Conservation (phyloP, 2,329 filamentous ascomycete genomes). For the Stachybotrys chlorohalonatus region DNA sequence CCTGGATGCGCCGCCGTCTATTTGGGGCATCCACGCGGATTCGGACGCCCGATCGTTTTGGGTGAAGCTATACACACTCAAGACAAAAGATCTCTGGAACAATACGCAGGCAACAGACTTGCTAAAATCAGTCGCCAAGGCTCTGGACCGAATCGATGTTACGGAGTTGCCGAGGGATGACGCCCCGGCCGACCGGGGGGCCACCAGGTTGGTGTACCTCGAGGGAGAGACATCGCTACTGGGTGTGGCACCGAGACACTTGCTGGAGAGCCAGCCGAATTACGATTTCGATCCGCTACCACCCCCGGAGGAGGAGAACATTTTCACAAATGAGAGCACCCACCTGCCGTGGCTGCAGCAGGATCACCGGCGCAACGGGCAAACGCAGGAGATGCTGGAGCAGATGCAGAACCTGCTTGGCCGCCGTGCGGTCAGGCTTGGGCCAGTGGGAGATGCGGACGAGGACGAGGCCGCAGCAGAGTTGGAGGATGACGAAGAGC, state of each 20-base stretch:
- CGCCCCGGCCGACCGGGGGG: slow-evolving; percentile 31
- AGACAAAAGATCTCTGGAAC: slow-evolving; percentile 80
- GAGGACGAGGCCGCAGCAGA: slow-evolving; percentile 16
- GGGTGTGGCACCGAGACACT: slow-evolving; percentile 54
- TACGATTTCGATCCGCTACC: slow-evolving; percentile 78
- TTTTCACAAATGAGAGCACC: slow-evolving; percentile 36
- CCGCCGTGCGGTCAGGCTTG: neutral
- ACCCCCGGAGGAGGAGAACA: slow-evolving; percentile 48
- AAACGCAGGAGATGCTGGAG: slow-evolving; percentile 13
- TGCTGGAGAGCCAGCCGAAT: slow-evolving; percentile 57
- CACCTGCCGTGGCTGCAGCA: slow-evolving; percentile 30
- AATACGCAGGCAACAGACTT: slow-evolving; percentile 60
- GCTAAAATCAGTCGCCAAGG: slow-evolving; percentile 59
- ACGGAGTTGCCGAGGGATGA: slow-evolving; percentile 28
- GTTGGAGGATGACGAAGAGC: slow-evolving; percentile 20
- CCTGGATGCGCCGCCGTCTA: slow-evolving; percentile 65
- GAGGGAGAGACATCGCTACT: slow-evolving; percentile 67
- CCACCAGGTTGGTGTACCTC: slow-evolving; percentile 70
- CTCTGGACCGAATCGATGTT: slow-evolving; percentile 34
- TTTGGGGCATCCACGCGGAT: slow-evolving; percentile 71
- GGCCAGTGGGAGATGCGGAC: slow-evolving; percentile 1
- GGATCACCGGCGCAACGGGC: slow-evolving; percentile 8
- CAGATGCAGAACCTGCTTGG: slow-evolving; percentile 18
- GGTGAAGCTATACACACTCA: slow-evolving; percentile 65
- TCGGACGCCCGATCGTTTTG: slow-evolving; percentile 56